Percentiles rank a stretch among this genome's conserved stretches.
These are phyloP conservation scores for Metroxylon sagu DNA, from an alignment of 176 grass and related monocot species.

Conservation along the genomic window DNA sequence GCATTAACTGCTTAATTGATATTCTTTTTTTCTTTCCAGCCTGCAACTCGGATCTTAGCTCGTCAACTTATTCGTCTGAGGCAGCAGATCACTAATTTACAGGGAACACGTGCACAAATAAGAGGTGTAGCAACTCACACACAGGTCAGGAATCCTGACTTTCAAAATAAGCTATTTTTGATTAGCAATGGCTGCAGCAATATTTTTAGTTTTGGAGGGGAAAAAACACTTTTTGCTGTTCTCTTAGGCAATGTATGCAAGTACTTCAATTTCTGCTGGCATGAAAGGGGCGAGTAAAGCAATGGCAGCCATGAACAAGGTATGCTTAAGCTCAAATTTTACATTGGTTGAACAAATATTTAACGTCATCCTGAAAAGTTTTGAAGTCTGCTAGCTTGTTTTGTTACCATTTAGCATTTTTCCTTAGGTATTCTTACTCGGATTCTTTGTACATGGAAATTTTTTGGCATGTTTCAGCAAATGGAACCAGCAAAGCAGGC, in stretches of 20 bases:
- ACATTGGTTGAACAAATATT: too few species aligned
- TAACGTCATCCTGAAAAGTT: neutral
- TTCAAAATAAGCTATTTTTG: too few species aligned
- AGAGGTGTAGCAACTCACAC: conserved; percentile 97
- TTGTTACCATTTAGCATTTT: too few species aligned
- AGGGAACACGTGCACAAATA: conserved; percentile 91
- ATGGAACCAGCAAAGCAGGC: conserved; percentile 88
- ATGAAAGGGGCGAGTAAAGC: conserved; percentile 99
- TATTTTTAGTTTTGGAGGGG: too few species aligned
- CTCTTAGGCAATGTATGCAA: conserved; percentile 81
- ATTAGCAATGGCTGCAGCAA: too few species aligned
- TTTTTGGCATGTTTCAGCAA: conserved; percentile 54
- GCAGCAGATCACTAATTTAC: conserved; percentile 94
- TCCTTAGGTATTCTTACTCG: too few species aligned
- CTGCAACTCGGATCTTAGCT: conserved; percentile 94
- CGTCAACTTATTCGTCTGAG: conserved; percentile 84
- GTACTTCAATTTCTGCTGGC: conserved; percentile 96
- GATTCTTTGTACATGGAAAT: too few species aligned
- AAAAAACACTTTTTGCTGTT: conserved; percentile 8
- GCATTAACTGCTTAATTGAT: too few species aligned
- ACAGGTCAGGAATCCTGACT: conserved; percentile 33
- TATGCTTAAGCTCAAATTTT: conserved; percentile 27
- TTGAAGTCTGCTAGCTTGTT: too few species aligned
- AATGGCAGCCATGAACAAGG: conserved; percentile 99
- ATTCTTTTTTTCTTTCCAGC: conserved; percentile 27